Percentiles rank a stretch among this genome's conserved stretches.
Conservation (phyloP, 352 stramenopile species). For the Pythium phragmiticola region DNA sequence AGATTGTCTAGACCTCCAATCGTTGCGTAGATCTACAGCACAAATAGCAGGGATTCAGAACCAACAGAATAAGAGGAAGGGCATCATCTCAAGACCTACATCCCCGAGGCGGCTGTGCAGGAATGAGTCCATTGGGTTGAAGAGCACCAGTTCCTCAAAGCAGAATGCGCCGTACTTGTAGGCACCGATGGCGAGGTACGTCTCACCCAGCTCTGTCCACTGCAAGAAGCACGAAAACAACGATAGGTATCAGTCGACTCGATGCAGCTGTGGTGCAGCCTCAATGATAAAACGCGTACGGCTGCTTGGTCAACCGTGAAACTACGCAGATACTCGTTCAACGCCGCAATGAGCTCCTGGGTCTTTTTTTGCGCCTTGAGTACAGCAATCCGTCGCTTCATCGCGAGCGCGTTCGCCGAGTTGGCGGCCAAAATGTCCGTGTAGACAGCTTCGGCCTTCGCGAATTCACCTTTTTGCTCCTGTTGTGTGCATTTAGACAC, state of each 20-base stretch:
- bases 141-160: slow-evolving; percentile 46
- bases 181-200: slow-evolving; percentile 31
- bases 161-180: slow-evolving; percentile 43
- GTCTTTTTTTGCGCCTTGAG: slow-evolving; percentile 42
- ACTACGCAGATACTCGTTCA: slow-evolving; percentile 38
- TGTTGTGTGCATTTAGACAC: not conserved
- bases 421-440: slow-evolving; percentile 37
- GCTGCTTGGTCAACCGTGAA: slow-evolving; percentile 35
- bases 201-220: slow-evolving; percentile 40
- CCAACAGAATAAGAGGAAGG: not conserved
- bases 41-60: not conserved
- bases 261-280: no score
- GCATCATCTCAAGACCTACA: slow-evolving; percentile 16
- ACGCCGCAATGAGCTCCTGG: slow-evolving; percentile 33
- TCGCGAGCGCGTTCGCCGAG: slow-evolving; percentile 38
- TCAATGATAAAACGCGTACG: not conserved
- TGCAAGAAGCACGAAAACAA: slow-evolving; percentile 7
- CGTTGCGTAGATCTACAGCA: slow-evolving; percentile 35
- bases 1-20: slow-evolving; percentile 38
- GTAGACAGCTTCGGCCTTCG: slow-evolving; percentile 41
- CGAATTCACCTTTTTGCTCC: slow-evolving; percentile 38
- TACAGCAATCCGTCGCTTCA: slow-evolving; percentile 41
- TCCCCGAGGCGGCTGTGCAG: slow-evolving; percentile 39
- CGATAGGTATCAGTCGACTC: not conserved
- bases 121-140: slow-evolving; percentile 43